Percentiles rank a stretch among this genome's conserved stretches.
phyloP scores from a whole-genome alignment of 2,329 filamentous ascomycete species.

The Ustilaginoidea virens region DNA sequence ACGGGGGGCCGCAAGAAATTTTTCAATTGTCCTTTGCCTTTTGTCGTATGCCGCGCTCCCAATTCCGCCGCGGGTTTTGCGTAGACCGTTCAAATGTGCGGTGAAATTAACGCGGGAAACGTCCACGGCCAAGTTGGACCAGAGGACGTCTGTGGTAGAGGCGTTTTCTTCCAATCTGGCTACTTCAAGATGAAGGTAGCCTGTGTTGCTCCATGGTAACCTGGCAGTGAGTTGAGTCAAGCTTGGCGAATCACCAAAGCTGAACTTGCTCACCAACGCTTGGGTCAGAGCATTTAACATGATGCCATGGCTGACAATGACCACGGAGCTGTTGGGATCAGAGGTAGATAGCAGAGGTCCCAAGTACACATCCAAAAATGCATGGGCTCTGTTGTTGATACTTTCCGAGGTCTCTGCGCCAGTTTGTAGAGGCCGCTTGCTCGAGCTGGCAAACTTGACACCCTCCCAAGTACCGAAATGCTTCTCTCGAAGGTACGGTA shows the following conservation, averaged over 20 bases:
- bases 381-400: constrained; percentile 47
- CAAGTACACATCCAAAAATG: constrained; percentile 52
- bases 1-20: constrained; percentile 45
- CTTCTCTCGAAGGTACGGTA: constrained; percentile 47
- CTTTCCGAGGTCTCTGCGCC: constrained; percentile 48
- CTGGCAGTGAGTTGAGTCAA: not conserved
- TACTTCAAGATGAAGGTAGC: constrained; percentile 23
- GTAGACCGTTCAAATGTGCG: constrained; percentile 57
- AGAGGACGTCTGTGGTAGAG: constrained; percentile 10
- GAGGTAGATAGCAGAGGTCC: constrained; percentile 27
- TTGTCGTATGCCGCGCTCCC: constrained; percentile 64
- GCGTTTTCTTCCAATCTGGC: constrained; percentile 1
- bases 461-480: constrained; percentile 62
- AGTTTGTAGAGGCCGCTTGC: constrained; percentile 23
- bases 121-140: constrained; percentile 8
- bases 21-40: constrained; percentile 59
- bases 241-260: not conserved
- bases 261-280: constrained; percentile 40
- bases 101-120: constrained; percentile 42
- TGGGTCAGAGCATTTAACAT: constrained; percentile 57
- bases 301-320: constrained; percentile 68
- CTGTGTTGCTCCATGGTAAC: constrained; percentile 37
- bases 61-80: constrained; percentile 68
- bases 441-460: constrained; percentile 30
- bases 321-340: constrained; percentile 27